A percentile compares a stretch with the other conserved stretches of the same genome.
phyloP scores from a whole-genome alignment of 2,329 filamentous ascomycete species.

The Xylaria sp. region DNA sequence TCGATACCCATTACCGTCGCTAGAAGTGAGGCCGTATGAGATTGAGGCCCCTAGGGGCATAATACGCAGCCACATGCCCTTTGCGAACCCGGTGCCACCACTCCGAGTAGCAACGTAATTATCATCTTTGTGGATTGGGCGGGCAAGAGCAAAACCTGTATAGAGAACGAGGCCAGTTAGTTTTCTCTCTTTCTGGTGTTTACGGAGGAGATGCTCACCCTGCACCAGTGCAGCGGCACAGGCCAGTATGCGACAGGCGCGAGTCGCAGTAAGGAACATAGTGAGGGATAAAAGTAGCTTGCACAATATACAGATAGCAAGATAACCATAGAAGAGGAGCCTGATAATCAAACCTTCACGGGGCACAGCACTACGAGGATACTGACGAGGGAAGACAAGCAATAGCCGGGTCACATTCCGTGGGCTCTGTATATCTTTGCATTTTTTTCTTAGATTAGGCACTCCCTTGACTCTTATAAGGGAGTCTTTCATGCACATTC shows the following conservation, averaged over 20 bases:
- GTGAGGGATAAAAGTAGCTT: neutral
- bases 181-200: neutral
- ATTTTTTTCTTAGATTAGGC: conserved; percentile 9
- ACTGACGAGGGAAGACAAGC: conserved; percentile 18
- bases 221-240: conserved; percentile 24
- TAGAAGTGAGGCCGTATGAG: conserved; percentile 51
- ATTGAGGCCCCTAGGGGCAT: conserved; percentile 56
- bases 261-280: conserved; percentile 19
- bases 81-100: conserved; percentile 35
- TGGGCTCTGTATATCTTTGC: conserved; percentile 15
- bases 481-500: neutral
- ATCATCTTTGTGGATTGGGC: conserved; percentile 7
- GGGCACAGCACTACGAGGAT: conserved; percentile 12
- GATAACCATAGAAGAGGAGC: neutral
- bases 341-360: neutral
- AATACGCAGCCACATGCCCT: conserved; percentile 47
- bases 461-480: conserved; percentile 22
- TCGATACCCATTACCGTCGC: conserved; percentile 53
- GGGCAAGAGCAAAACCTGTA: conserved; percentile 23
- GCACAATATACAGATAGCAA: neutral
- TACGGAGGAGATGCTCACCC: neutral
- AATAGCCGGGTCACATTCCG: conserved; percentile 11
- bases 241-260: conserved; percentile 19
- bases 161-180: neutral
- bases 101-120: neutral